phyloP scores from a whole-genome alignment of 805 yeast species.

The Myxozyma monticola region DNA sequence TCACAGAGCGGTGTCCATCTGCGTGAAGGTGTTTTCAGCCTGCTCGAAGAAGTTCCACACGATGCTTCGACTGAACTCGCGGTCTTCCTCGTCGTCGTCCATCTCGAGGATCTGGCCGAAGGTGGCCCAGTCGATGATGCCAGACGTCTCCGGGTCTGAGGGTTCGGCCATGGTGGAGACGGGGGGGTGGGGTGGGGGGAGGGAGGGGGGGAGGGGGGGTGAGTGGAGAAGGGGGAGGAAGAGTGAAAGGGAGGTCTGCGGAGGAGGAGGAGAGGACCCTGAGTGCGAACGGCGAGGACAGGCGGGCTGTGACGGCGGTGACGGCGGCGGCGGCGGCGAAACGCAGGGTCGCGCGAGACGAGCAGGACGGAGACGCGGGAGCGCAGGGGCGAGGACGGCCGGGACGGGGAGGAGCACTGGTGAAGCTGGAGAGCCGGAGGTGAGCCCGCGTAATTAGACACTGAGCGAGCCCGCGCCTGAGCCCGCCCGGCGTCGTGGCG shows the following conservation, averaged over 20 bases:
- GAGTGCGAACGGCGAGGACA: not conserved
- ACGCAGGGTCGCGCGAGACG: no score
- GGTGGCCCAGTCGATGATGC: conserved; percentile 83
- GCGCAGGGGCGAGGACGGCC: no score
- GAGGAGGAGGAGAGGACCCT: not conserved
- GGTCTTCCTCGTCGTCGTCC: conserved; percentile 77
- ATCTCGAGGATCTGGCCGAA: conserved; percentile 84
- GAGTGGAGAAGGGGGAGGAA: not conserved
- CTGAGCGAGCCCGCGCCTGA: no score
- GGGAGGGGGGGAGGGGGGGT: conserved; percentile 1
- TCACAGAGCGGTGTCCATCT: conserved; percentile 60
- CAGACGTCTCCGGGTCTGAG: conserved; percentile 36
- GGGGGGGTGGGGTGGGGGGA: conserved; percentile 2
- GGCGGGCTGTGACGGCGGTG: no score
- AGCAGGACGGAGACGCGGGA: no score
- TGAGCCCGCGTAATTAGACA: no score
- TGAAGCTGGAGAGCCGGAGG: no score
- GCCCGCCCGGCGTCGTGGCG: no score
- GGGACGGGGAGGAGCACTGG: no score
- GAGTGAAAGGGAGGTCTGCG: not conserved
- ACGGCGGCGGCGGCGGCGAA: no score
- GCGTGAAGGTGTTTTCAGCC: conserved; percentile 73
- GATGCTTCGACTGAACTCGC: conserved; percentile 77
- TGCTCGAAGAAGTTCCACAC: conserved; percentile 87
- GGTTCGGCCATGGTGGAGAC: conserved; percentile 3